Evolutionary conservation across 2,329 filamentous ascomycete genomes (phyloP).

Genomic region (Exophiala calicioides): DNA sequence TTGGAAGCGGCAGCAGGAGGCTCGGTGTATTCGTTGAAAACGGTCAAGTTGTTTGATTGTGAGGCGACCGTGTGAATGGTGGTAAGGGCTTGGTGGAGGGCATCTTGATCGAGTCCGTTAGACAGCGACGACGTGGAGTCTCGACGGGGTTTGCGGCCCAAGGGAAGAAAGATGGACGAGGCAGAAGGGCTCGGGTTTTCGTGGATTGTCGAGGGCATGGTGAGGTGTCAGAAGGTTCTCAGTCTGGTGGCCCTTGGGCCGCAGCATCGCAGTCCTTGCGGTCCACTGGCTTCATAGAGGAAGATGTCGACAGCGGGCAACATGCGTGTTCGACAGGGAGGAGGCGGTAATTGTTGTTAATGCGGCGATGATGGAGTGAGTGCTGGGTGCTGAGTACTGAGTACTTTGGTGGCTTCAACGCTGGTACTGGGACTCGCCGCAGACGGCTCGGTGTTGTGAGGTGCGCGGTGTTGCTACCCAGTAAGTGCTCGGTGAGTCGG

Average conservation of each 20-base stretch:
- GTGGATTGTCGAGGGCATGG: constrained; percentile 8
- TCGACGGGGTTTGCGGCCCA: constrained; percentile 43
- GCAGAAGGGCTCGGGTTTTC: constrained; percentile 46
- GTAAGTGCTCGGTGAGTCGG: no score
- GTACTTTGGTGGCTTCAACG: no score
- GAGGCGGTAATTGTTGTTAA: no score
- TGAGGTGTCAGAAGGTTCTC: no score
- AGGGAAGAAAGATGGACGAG: constrained; percentile 47
- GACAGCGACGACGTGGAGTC: constrained; percentile 54
- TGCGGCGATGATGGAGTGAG: no score
- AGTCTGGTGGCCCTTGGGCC: constrained; percentile 22
- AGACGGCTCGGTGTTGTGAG: no score
- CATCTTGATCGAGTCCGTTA: constrained; percentile 67
- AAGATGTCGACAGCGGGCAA: not conserved
- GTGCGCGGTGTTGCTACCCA: no score
- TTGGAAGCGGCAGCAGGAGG: constrained; percentile 62
- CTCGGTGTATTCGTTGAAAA: constrained; percentile 84
- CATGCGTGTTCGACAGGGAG: not conserved
- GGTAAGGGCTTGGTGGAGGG: constrained; percentile 75
- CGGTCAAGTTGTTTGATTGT: constrained; percentile 79
- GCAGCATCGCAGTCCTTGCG: constrained; percentile 10
- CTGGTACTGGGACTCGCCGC: no score
- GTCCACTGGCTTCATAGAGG: constrained; percentile 16
- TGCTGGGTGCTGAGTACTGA: no score
- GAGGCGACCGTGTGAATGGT: constrained; percentile 89